phyloP scores from a whole-genome alignment of 345 rosid genomes.

The Linum usitatissimum region DNA sequence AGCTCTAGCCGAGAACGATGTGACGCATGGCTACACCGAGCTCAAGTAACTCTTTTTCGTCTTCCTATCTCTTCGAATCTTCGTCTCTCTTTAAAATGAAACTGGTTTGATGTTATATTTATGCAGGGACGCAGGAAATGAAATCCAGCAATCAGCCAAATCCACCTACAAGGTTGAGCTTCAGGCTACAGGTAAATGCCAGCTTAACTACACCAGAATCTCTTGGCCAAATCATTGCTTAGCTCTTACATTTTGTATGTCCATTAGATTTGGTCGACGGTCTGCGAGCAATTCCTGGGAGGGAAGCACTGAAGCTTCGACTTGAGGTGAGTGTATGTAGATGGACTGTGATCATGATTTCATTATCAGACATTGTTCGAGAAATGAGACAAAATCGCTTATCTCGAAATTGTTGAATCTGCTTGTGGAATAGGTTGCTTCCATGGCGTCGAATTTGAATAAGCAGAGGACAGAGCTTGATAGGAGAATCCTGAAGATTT shows the following conservation, averaged over 20 bases:
- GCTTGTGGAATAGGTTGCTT: slow-evolving; percentile 49
- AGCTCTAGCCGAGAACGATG: slow-evolving; percentile 74
- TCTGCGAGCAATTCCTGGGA: slow-evolving; percentile 75
- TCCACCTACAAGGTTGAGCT: slow-evolving; percentile 66
- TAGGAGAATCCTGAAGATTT: slow-evolving; percentile 66
- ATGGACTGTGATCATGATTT: neutral
- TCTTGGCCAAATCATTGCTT: too few species aligned
- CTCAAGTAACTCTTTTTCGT: slow-evolving; percentile 36
- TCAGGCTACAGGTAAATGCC: slow-evolving; percentile 53
- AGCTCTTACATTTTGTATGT: neutral
- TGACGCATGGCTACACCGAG: slow-evolving; percentile 63
- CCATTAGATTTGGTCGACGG: slow-evolving; percentile 73
- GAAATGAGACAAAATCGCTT: neutral
- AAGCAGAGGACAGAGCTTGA: slow-evolving; percentile 44
- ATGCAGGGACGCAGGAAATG: slow-evolving; percentile 61
- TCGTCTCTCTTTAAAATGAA: too few species aligned
- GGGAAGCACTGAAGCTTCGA: slow-evolving; percentile 88
- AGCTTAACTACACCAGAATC: too few species aligned
- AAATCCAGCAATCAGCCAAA: slow-evolving; percentile 57
- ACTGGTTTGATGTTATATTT: slow-evolving; percentile 4
- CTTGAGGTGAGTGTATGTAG: slow-evolving; percentile 51
- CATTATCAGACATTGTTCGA: neutral
- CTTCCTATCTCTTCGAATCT: too few species aligned
- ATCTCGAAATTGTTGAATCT: too few species aligned
- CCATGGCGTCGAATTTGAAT: slow-evolving; percentile 55